Evolutionary conservation across 768 basidiomycete genomes (phyloP).

Genomic region (Rhodotorula graminis): DNA sequence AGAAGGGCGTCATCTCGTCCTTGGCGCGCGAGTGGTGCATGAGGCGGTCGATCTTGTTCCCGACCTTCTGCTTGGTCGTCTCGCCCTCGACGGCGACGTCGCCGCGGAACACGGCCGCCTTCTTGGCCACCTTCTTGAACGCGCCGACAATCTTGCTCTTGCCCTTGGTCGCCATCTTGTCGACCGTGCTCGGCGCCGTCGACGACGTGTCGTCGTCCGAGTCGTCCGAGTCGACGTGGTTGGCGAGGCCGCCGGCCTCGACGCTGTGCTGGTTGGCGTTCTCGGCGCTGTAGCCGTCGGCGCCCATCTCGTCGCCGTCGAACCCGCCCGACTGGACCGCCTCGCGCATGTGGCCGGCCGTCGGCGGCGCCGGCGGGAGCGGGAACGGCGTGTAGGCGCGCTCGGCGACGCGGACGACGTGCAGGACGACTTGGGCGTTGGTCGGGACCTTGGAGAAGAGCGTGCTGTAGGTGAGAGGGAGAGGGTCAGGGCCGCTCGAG

Average conservation of each 20-base stretch:
- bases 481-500: neutral
- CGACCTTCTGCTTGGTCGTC: conserved; percentile 44
- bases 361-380: conserved; percentile 41
- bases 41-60: conserved; percentile 46
- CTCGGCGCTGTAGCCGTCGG: neutral
- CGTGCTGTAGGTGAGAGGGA: conserved; percentile 40
- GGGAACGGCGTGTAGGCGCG: conserved; percentile 37
- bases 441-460: conserved; percentile 49
- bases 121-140: conserved; percentile 46
- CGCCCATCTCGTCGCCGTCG: conserved; percentile 27
- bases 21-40: conserved; percentile 46
- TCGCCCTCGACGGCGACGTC: conserved; percentile 49
- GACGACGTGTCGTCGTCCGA: conserved; percentile 2
- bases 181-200: neutral
- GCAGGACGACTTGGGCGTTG: conserved; percentile 48
- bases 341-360: conserved; percentile 43
- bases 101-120: conserved; percentile 47
- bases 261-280: conserved; percentile 2
- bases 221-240: neutral
- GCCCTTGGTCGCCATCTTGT: neutral
- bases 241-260: conserved; percentile 28
- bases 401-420: conserved; percentile 48
- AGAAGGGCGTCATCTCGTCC: conserved; percentile 44
- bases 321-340: conserved; percentile 45
- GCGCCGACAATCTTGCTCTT: conserved; percentile 44